Evolutionary conservation across 306 rosid genomes (phyloP).

Genomic region (Medicago lupulina): DNA sequence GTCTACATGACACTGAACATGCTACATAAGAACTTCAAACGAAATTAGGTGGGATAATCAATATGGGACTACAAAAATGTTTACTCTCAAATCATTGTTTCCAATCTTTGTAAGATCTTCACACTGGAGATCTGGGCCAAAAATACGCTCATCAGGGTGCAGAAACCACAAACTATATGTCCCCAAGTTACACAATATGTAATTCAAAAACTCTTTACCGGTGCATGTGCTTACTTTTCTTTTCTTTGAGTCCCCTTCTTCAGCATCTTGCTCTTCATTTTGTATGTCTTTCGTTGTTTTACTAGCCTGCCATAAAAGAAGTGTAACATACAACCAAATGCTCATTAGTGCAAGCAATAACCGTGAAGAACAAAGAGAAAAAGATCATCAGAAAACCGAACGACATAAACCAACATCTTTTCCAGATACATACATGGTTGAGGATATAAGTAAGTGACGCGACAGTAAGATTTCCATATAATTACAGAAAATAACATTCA

Average conservation of each 20-base stretch:
- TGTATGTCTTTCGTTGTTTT: constrained; percentile 46
- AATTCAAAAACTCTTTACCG: constrained; percentile 1
- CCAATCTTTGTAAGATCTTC: neutral
- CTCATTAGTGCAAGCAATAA: neutral
- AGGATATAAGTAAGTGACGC: neutral
- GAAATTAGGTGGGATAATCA: neutral
- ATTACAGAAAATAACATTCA: neutral
- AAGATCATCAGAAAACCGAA: constrained; percentile 4
- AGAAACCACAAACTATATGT: neutral
- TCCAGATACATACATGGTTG: neutral
- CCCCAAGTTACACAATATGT: neutral
- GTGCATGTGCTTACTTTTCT: constrained; percentile 48
- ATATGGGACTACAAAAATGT: neutral
- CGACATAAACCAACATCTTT: neutral
- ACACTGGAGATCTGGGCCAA: constrained; percentile 13
- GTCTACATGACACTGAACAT: neutral
- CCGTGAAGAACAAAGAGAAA: constrained; percentile 10
- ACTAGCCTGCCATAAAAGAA: constrained; percentile 45
- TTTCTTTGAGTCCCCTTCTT: constrained; percentile 50
- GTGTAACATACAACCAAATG: constrained; percentile 24
- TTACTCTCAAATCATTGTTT: constrained; percentile 15
- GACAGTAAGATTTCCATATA: neutral
- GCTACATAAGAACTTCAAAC: neutral
- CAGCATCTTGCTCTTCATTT: constrained; percentile 49
- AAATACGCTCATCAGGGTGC: constrained; percentile 7